Conservation (phyloP, 495 filamentous ascomycete species). For the Bacidia gigantensis region DNA sequence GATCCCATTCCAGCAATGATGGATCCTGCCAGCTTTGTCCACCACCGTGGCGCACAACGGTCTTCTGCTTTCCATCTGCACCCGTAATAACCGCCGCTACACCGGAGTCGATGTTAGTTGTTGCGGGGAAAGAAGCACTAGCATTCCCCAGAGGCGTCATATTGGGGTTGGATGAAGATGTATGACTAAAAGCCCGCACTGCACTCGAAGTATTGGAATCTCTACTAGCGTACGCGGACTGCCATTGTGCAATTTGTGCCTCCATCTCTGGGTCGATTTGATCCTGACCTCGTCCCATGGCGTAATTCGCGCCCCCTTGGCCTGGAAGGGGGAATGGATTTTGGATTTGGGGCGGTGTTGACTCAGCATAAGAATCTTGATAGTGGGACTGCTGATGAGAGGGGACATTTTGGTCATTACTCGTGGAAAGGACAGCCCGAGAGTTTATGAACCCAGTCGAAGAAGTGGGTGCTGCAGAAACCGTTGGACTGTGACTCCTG, state of each 20-base stretch:
- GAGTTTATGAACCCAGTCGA: slow-evolving; percentile 29
- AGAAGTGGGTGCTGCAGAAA: slow-evolving; percentile 31
- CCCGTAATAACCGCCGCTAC: slow-evolving; percentile 33
- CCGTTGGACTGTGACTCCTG: slow-evolving; percentile 29
- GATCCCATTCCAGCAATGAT: slow-evolving; percentile 88
- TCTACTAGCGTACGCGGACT: slow-evolving; percentile 68
- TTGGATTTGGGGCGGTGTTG: slow-evolving; percentile 57
- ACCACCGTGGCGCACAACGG: slow-evolving; percentile 74
- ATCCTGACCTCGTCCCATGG: slow-evolving; percentile 30
- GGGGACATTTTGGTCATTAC: slow-evolving; percentile 33
- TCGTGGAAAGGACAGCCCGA: slow-evolving; percentile 26
- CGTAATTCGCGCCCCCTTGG: slow-evolving; percentile 23
- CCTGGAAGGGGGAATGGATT: slow-evolving; percentile 72
- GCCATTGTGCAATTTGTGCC: slow-evolving; percentile 92
- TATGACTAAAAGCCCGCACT: slow-evolving; percentile 15
- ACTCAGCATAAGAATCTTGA: slow-evolving; percentile 40
- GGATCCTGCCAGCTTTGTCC: slow-evolving; percentile 82
- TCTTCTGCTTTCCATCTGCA: slow-evolving; percentile 41
- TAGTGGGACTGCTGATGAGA: slow-evolving; percentile 37
- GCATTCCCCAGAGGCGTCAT: slow-evolving; percentile 27
- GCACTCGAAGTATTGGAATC: slow-evolving; percentile 30
- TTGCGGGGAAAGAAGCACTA: slow-evolving; percentile 20
- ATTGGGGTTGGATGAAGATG: slow-evolving; percentile 32
- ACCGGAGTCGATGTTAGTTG: slow-evolving; percentile 29
- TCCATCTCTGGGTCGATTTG: slow-evolving; percentile 69